Evolutionary conservation across 129 eudicot species (phyloP).

Genomic region (Artemisia argyi): DNA sequence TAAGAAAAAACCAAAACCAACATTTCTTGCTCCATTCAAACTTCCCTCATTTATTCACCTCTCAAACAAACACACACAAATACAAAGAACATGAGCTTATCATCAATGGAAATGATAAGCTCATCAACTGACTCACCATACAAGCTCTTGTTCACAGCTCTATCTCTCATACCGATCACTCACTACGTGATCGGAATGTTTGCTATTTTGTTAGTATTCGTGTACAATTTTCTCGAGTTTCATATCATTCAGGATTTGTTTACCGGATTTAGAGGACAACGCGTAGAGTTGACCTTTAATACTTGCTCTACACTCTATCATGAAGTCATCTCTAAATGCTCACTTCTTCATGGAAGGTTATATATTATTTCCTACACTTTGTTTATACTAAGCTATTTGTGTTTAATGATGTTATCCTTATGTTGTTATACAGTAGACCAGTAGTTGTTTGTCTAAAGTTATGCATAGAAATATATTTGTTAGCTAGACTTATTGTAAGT

Average conservation of each 20-base stretch:
- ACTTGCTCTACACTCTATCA: slow-evolving; percentile 64
- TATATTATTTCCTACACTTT: background rate
- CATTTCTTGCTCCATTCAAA: slow-evolving; percentile 3
- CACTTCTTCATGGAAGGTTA: slow-evolving; percentile 83
- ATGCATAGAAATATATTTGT: background rate
- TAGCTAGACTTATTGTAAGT: no score
- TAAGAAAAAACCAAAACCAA: background rate
- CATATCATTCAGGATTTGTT: slow-evolving; percentile 67
- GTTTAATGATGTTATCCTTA: background rate
- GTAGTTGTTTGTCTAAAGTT: background rate
- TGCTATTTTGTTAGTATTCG: slow-evolving; percentile 19
- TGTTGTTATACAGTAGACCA: no score
- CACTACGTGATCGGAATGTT: slow-evolving; percentile 49
- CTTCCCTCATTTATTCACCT: slow-evolving; percentile 12
- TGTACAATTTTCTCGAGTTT: slow-evolving; percentile 72
- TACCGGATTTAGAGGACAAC: slow-evolving; percentile 77
- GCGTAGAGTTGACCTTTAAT: slow-evolving; percentile 54
- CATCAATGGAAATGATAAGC: slow-evolving; percentile 26
- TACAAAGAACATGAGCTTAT: background rate
- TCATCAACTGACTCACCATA: slow-evolving; percentile 50
- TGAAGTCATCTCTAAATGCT: slow-evolving; percentile 81
- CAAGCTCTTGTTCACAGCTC: slow-evolving; percentile 55
- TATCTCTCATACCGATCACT: slow-evolving; percentile 56
- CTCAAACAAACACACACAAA: slow-evolving; percentile 5
- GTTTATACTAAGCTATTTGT: background rate